Conservation (phyloP, 108 stramenopile genomes). For the Pseudonitzschia multiseries region DNA sequence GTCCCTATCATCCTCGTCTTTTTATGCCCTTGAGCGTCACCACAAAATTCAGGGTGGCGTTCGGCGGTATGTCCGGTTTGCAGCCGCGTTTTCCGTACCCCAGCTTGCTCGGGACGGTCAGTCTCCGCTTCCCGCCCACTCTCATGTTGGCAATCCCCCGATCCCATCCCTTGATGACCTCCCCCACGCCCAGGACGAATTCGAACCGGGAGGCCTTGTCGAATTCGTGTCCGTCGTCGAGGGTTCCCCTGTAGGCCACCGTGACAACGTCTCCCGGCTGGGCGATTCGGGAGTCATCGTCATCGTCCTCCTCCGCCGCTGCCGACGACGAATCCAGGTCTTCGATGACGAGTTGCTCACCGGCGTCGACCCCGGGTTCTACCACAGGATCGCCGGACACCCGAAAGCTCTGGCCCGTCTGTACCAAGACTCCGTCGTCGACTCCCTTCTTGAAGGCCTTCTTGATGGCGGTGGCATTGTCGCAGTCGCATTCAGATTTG, state of each 20-base stretch:
- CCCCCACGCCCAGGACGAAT: conserved; percentile 77
- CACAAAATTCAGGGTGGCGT: conserved; percentile 78
- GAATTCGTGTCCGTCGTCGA: conserved; percentile 68
- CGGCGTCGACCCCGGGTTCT: conserved; percentile 11
- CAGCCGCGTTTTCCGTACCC: conserved; percentile 90
- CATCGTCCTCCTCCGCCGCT: conserved; percentile 2
- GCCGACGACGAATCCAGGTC: conserved; percentile 32
- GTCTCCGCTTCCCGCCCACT: conserved; percentile 78
- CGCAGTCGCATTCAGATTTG: conserved; percentile 65
- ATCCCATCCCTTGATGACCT: conserved; percentile 91
- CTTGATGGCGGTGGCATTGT: conserved; percentile 61
- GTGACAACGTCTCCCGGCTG: conserved; percentile 63
- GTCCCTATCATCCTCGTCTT: too few species aligned
- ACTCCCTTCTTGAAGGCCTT: conserved; percentile 76
- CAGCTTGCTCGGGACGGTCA: conserved; percentile 84
- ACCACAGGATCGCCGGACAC: conserved; percentile 47
- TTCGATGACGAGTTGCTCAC: conserved; percentile 43
- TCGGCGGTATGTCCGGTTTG: conserved; percentile 82
- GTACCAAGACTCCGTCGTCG: conserved; percentile 44
- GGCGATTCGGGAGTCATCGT: conserved; percentile 32
- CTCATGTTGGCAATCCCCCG: conserved; percentile 81
- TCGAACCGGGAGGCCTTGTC: conserved; percentile 65
- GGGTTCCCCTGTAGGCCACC: conserved; percentile 74
- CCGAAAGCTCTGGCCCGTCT: conserved; percentile 75
- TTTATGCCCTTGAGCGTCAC: conserved; percentile 43